Conservation (phyloP, 805 yeast genomes). For the Lipomyces sp. region DNA sequence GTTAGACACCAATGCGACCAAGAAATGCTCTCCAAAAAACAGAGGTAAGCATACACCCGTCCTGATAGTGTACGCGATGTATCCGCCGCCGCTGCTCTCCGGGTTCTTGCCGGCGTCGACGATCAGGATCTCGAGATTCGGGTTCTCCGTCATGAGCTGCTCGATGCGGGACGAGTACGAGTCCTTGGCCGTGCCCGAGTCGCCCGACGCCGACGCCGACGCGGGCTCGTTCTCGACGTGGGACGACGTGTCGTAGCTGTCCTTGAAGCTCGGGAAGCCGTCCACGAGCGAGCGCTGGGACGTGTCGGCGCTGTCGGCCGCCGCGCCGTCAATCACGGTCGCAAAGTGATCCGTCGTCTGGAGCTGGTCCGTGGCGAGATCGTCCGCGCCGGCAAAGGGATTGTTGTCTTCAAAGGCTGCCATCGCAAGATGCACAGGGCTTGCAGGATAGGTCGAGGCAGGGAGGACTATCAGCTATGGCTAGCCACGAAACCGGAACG, state of each 20-base stretch:
- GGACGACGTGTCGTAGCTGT: slow-evolving; percentile 26
- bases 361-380: slow-evolving; percentile 17
- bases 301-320: slow-evolving; percentile 4
- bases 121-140: slow-evolving; percentile 46
- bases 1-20: slow-evolving; percentile 20
- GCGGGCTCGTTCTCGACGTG: slow-evolving; percentile 9
- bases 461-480: too few relatives aligned
- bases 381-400: slow-evolving; percentile 41
- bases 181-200: not conserved
- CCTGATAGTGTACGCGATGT: slow-evolving; percentile 77
- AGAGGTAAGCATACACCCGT: slow-evolving; percentile 41
- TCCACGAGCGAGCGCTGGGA: not conserved
- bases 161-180: slow-evolving; percentile 36
- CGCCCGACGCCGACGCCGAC: not conserved
- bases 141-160: slow-evolving; percentile 36
- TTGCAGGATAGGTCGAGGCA: not conserved
- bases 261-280: slow-evolving; percentile 24
- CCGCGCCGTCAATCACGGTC: slow-evolving; percentile 11
- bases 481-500: too few relatives aligned
- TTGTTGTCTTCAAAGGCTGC: slow-evolving; percentile 43
- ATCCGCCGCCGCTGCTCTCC: slow-evolving; percentile 73
- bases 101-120: slow-evolving; percentile 81
- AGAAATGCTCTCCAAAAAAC: not conserved
- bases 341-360: slow-evolving; percentile 28
- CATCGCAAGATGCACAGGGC: not conserved